Conservation (phyloP, 768 basidiomycete genomes). For the Rhodocollybia butyracea region DNA sequence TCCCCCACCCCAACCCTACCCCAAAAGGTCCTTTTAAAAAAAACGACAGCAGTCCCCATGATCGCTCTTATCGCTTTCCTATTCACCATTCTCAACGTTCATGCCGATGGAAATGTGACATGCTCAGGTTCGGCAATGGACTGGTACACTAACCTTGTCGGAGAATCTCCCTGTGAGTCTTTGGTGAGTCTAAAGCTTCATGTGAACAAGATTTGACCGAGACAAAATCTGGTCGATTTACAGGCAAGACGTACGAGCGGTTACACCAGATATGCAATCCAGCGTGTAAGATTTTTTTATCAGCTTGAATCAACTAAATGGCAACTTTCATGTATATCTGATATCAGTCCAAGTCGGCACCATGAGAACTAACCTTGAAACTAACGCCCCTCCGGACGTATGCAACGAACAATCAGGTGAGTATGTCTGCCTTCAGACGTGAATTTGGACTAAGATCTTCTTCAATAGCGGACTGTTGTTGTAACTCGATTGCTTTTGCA, state of each 20-base stretch:
- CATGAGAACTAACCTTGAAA: constrained; percentile 15
- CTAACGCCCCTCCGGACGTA: constrained; percentile 20
- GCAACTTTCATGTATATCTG: background rate
- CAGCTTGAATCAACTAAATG: background rate
- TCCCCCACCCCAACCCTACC: too few species aligned
- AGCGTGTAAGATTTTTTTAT: constrained; percentile 13
- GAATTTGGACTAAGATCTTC: background rate
- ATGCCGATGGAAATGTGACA: constrained; percentile 16
- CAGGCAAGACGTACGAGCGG: constrained; percentile 22
- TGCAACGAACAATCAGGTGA: constrained; percentile 23
- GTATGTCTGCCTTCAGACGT: background rate
- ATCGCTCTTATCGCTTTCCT: too few species aligned
- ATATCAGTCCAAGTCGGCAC: constrained; percentile 18
- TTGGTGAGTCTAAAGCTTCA: background rate
- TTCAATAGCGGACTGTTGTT: constrained; percentile 22
- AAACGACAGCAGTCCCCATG: too few species aligned
- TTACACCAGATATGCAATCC: constrained; percentile 22
- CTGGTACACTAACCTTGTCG: constrained; percentile 23
- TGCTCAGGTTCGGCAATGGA: constrained; percentile 18
- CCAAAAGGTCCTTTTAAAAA: too few species aligned
- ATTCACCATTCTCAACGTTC: too few species aligned
- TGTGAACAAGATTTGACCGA: background rate
- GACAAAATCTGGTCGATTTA: background rate
- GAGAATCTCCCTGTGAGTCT: constrained; percentile 24
- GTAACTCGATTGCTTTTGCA: constrained; percentile 23